Evolutionary conservation across 768 basidiomycete genomes (phyloP).

Genomic region (Lactarius psammicola): DNA sequence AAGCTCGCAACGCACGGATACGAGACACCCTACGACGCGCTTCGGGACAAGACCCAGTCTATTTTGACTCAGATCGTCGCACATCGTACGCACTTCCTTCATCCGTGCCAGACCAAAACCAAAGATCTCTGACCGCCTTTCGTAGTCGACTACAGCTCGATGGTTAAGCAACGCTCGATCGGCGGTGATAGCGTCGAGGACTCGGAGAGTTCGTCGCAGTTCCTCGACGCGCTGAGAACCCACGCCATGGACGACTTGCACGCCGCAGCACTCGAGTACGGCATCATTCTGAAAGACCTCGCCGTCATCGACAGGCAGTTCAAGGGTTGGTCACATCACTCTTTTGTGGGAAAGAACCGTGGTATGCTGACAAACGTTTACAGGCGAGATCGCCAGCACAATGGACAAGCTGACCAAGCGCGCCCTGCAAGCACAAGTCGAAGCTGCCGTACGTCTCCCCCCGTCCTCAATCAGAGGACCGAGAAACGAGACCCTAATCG

Average conservation of each 20-base stretch:
- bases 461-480: neutral
- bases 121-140: neutral
- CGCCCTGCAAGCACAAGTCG: slow-evolving; percentile 83
- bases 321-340: slow-evolving; percentile 48
- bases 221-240: slow-evolving; percentile 77
- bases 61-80: slow-evolving; percentile 85
- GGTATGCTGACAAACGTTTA: neutral
- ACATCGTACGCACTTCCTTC: slow-evolving; percentile 56
- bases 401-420: slow-evolving; percentile 86
- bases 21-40: slow-evolving; percentile 75
- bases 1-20: slow-evolving; percentile 82
- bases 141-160: slow-evolving; percentile 52
- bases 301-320: slow-evolving; percentile 87
- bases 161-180: slow-evolving; percentile 78
- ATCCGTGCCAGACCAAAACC: neutral
- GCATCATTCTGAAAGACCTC: slow-evolving; percentile 78
- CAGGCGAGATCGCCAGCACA: slow-evolving; percentile 72
- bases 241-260: slow-evolving; percentile 88
- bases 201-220: slow-evolving; percentile 67
- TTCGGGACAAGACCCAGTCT: slow-evolving; percentile 80
- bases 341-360: neutral
- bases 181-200: slow-evolving; percentile 76
- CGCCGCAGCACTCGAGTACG: slow-evolving; percentile 77
- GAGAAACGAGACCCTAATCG: neutral
- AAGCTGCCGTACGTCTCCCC: slow-evolving; percentile 72